Conservation (phyloP, 2,329 filamentous ascomycete species). For the Fusarium sp. region DNA sequence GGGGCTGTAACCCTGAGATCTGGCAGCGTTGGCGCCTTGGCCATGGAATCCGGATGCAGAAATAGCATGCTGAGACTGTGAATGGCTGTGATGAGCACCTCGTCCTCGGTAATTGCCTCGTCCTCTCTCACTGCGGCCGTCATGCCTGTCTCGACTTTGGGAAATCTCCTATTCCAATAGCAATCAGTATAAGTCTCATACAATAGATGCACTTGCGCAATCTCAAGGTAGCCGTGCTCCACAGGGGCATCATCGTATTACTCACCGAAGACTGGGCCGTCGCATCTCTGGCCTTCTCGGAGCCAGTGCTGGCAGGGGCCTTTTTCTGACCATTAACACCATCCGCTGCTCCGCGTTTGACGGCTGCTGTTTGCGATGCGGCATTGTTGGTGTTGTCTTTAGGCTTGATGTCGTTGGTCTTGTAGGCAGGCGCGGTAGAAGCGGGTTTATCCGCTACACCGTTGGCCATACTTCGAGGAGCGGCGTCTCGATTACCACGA, state of each 20-base stretch:
- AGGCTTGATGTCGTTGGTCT: constrained; percentile 46
- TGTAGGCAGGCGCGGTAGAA: constrained; percentile 43
- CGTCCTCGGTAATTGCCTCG: constrained; percentile 58
- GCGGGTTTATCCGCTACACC: constrained; percentile 51
- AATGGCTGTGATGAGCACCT: constrained; percentile 54
- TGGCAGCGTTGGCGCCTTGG: constrained; percentile 47
- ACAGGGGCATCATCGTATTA: constrained; percentile 16
- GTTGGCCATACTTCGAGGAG: constrained; percentile 48
- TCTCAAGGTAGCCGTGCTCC: not conserved
- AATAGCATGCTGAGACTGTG: constrained; percentile 47
- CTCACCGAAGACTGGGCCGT: constrained; percentile 52
- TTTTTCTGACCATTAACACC: constrained; percentile 55
- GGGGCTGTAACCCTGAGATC: constrained; percentile 55
- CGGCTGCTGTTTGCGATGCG: constrained; percentile 48
- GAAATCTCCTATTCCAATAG: constrained; percentile 38
- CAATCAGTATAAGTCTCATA: not conserved
- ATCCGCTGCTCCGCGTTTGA: constrained; percentile 59
- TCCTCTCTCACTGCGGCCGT: constrained; percentile 52
- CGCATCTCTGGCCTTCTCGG: constrained; percentile 55
- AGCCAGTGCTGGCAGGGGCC: constrained; percentile 44
- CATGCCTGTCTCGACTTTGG: constrained; percentile 47
- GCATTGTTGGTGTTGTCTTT: constrained; percentile 53
- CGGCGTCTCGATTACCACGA: constrained; percentile 51
- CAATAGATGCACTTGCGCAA: not conserved
- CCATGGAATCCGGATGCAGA: constrained; percentile 44